Base-by-base conservation (phyloP, 257 asterid genomes). In the Solanum piurae region DNA sequence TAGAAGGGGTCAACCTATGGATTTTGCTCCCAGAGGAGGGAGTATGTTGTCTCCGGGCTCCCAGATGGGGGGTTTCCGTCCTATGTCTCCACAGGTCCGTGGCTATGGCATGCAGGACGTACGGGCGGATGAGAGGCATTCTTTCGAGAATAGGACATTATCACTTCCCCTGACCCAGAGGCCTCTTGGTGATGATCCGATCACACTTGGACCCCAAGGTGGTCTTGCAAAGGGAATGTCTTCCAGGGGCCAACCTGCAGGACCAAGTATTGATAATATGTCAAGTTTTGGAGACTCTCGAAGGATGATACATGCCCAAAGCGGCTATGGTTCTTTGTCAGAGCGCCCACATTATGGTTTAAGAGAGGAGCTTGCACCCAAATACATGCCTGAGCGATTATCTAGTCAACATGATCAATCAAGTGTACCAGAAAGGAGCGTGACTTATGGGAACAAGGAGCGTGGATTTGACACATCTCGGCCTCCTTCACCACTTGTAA, bases 141-240 rank as follows among this genome's bases (percentile, higher is more conserved):
- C 94, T 44, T 89, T 79, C 29, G 98, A 94, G 82, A 96, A 90
- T 88, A 93, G 94, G 88, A 87, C 91, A 42, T 31, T 90, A 79
- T 91, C 98, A 75, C 92, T 93, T 89, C 96, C 98, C 89, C 88
- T 94, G 82, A 92, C 98, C 71, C 97, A 95, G 84, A 94, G 98
- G 83, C 93, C 94, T 23, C 91, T 92, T 46, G 97, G 95, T 79
- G 97, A 95, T 86, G 97, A 94, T 86, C 87, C 93, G 64, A 92
- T 95, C 86, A 93, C 98, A 58, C 98, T 97, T 89, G 99, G 98
- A 84, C 99, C 98, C 38, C 99, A 97, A 88, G 99, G 99, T 66
- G 98, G 98, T 75, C 98, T 95, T 87, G 97, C 95, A 20, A 94
- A 93, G 89, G 98, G 98, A 86, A 95, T 95, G 98, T 94, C 94